Percentiles rank a stretch among this genome's conserved stretches.
Evolutionary conservation across 139 green algal species (phyloP).

Genomic region (Haematococcus lacustris): DNA sequence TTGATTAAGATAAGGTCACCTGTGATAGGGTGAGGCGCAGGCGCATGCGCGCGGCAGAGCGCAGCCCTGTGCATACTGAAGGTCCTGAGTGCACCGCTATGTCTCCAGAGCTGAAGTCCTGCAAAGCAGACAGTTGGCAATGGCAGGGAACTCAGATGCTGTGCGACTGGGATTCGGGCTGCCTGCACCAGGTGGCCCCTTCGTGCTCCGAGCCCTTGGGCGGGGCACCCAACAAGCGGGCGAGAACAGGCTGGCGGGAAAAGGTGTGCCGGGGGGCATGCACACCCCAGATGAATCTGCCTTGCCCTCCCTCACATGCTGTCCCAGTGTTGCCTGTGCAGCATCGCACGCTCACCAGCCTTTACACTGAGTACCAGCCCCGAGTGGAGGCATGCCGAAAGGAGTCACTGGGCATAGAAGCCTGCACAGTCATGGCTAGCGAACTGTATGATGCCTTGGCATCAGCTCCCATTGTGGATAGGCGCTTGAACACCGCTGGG

Average conservation of each 20-base stretch:
- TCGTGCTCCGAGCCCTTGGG: too few relatives aligned
- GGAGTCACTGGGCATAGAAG: not conserved
- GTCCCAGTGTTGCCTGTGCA: not conserved
- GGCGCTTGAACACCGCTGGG: not conserved
- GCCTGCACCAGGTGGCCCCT: too few relatives aligned
- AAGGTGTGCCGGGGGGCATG: slow-evolving; percentile 3
- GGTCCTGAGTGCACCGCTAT: too few relatives aligned
- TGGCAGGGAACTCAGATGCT: too few relatives aligned
- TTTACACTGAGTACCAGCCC: not conserved
- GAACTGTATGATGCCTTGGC: slow-evolving; percentile 1
- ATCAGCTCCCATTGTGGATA: not conserved
- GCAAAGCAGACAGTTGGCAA: too few relatives aligned
- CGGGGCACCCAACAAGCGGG: too few relatives aligned
- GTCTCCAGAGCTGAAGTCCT: too few relatives aligned
- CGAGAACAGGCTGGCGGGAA: slow-evolving; percentile 2
- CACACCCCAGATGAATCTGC: not conserved
- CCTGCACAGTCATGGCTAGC: not conserved
- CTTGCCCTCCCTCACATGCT: not conserved
- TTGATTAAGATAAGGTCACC: too few relatives aligned
- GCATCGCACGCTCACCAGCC: not conserved
- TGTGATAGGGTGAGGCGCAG: too few relatives aligned
- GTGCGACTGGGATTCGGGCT: too few relatives aligned
- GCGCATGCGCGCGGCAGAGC: too few relatives aligned
- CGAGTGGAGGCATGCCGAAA: slow-evolving; percentile 1
- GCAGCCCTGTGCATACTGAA: too few relatives aligned